Percentiles rank a stretch among this genome's conserved stretches.
Conservation (phyloP, 148 eudicot species). For the Cornus controversa region DNA sequence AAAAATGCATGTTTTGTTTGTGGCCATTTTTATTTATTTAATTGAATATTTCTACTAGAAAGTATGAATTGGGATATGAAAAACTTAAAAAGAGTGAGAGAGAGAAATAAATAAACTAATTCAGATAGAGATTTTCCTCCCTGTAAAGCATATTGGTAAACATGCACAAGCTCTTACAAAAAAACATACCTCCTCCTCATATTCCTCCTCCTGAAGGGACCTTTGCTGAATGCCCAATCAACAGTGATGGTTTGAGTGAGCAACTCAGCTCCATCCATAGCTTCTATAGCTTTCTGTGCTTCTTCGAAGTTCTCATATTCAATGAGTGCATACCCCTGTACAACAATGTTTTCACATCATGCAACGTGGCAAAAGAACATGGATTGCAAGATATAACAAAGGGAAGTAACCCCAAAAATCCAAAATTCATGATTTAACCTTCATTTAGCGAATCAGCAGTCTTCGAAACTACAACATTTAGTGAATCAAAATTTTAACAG, state of each 20-base stretch:
- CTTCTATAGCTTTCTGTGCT: constrained; percentile 64
- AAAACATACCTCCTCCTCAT: constrained; percentile 57
- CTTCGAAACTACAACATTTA: no score
- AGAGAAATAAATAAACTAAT: no score
- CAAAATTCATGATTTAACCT: not conserved
- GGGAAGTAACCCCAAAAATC: not conserved
- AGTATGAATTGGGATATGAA: no score
- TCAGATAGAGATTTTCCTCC: not conserved
- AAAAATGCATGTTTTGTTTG: no score
- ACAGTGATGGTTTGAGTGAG: constrained; percentile 72
- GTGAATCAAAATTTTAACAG: no score
- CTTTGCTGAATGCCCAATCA: constrained; percentile 96
- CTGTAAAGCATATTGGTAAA: not conserved
- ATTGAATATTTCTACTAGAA: no score
- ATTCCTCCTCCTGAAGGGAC: constrained; percentile 61
- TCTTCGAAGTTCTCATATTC: constrained; percentile 73
- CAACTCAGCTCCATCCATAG: constrained; percentile 65
- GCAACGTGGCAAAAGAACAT: constrained; percentile 11
- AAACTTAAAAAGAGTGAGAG: no score
- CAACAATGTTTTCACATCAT: constrained; percentile 15
- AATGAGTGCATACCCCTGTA: constrained; percentile 91
- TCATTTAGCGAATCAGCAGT: not conserved
- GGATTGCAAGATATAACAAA: not conserved
- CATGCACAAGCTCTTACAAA: not conserved
- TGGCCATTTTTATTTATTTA: no score